phyloP scores from a whole-genome alignment of 768 basidiomycete species.

The Roridomyces roridus region DNA sequence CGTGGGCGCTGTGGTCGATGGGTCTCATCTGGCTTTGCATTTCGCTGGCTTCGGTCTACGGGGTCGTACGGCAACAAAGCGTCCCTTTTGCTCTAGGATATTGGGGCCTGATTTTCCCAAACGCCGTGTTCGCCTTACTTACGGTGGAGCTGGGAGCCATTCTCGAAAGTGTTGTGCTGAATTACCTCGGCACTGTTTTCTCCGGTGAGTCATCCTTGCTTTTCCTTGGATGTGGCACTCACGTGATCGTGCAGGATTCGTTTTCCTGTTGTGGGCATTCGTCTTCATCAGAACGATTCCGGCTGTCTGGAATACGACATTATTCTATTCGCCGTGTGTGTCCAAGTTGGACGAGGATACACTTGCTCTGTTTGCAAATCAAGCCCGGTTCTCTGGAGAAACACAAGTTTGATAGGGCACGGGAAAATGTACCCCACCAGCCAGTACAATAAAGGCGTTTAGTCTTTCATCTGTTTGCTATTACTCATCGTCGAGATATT shows the following conservation, averaged over 20 bases:
- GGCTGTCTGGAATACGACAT: slow-evolving; percentile 49
- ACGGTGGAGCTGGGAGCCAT: slow-evolving; percentile 55
- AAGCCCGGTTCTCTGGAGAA: too few species aligned
- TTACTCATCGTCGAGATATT: too few species aligned
- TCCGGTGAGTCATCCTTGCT: slow-evolving; percentile 42
- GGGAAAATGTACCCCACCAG: too few species aligned
- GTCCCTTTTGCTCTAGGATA: slow-evolving; percentile 53
- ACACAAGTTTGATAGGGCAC: too few species aligned
- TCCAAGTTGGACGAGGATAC: slow-evolving; percentile 27
- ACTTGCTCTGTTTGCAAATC: background rate
- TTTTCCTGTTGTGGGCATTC: slow-evolving; percentile 48
- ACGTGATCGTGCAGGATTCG: slow-evolving; percentile 37
- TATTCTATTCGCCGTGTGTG: slow-evolving; percentile 54
- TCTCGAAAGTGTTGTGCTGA: slow-evolving; percentile 57
- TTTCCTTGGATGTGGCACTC: background rate
- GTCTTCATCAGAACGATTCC: slow-evolving; percentile 50
- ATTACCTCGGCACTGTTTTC: slow-evolving; percentile 60
- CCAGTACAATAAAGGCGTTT: too few species aligned
- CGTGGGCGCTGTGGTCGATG: slow-evolving; percentile 61
- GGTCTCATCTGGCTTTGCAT: slow-evolving; percentile 58
- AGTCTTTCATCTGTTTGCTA: too few species aligned
- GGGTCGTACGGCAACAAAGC: slow-evolving; percentile 35
- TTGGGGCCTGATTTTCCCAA: slow-evolving; percentile 65
- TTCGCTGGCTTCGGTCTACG: slow-evolving; percentile 46
- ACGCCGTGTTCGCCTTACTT: slow-evolving; percentile 56